Evolutionary conservation across 2,329 filamentous ascomycete species (phyloP).

Genomic region (Ceratocystis variospora): DNA sequence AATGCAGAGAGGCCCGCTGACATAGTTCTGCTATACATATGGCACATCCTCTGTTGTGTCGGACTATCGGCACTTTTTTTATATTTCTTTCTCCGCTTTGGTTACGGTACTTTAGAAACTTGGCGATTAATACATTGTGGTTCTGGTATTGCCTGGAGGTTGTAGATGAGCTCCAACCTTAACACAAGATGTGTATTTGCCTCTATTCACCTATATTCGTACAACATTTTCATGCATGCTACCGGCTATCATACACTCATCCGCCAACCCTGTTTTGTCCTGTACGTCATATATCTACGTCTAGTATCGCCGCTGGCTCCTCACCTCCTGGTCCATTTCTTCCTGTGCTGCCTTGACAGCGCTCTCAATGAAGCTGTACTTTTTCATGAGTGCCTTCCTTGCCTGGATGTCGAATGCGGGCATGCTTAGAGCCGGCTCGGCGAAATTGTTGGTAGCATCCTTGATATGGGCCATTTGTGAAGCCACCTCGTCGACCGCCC

Average conservation of each 20-base stretch:
- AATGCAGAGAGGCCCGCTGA: too few species aligned
- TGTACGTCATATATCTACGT: background rate
- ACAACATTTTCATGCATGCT: background rate
- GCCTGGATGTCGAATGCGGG: constrained; percentile 4
- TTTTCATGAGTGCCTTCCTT: constrained; percentile 3
- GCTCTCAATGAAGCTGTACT: constrained; percentile 5
- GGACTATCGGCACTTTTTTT: too few species aligned
- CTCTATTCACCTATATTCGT: background rate
- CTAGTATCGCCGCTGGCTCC: background rate
- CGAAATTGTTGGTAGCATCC: constrained; percentile 1
- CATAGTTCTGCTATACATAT: too few species aligned
- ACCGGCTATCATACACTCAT: constrained; percentile 8
- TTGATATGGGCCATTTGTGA: constrained; percentile 3
- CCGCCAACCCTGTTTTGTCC: background rate
- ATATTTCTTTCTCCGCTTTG: too few species aligned
- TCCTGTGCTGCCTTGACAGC: background rate
- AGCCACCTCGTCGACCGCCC: constrained; percentile 8
- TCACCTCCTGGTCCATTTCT: background rate
- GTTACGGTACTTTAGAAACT: too few species aligned
- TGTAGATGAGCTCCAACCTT: too few species aligned
- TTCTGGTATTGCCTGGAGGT: too few species aligned
- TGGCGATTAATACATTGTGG: too few species aligned
- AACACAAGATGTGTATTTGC: too few species aligned
- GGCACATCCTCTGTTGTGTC: too few species aligned
- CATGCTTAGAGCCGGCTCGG: constrained; percentile 8